Base-by-base conservation (phyloP, 495 filamentous ascomycete genomes). In the Ascobolus immersus region DNA sequence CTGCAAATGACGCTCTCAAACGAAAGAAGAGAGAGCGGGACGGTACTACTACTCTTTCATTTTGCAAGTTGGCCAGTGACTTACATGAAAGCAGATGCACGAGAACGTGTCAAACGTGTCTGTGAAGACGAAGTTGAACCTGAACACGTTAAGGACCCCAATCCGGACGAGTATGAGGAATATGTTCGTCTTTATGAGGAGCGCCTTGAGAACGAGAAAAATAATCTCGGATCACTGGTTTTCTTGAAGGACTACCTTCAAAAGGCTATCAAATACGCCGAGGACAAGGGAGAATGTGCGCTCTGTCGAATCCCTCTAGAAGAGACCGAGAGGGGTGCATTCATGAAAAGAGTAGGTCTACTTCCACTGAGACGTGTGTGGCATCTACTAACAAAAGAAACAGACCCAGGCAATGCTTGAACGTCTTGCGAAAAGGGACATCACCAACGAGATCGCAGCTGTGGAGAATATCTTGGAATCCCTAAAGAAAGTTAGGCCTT, bases 21-120 rank as follows among this genome's bases (percentile, higher is more conserved):
- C 65, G 68, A 44, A 71, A 71, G 33, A 55, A 65, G 28, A 31
- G 2, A 17, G 73, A 82, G 36, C 59, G 68, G 37, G 58, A 68
- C 5, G 57, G 55, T 39, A 11, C 3, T 15, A 9, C 29, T n/a
- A 14, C 9, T 11, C n/a, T 5, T 8, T 7, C 12, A 27, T 33
- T 17, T 21, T 19, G 11, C 11, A 7, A 1, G 19, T n/a, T n/a
- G n/a, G n/a, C n/a, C n/a, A n/a, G n/a, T n/a, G n/a, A n/a, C n/a
- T n/a, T n/a, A n/a, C n/a, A n/a, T n/a, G n/a, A n/a, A n/a, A n/a
- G n/a, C n/a, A n/a, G n/a, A n/a, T n/a, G n/a, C n/a, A n/a, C n/a
- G n/a, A n/a, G n/a, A n/a, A n/a, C n/a, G n/a, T 14, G 15, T 27
- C 3, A 43, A 32, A 15, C 18, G 41, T 36, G 43, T 49, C 13